phyloP scores from a whole-genome alignment of 164 flowering plant species.

The Annona squamosa region DNA sequence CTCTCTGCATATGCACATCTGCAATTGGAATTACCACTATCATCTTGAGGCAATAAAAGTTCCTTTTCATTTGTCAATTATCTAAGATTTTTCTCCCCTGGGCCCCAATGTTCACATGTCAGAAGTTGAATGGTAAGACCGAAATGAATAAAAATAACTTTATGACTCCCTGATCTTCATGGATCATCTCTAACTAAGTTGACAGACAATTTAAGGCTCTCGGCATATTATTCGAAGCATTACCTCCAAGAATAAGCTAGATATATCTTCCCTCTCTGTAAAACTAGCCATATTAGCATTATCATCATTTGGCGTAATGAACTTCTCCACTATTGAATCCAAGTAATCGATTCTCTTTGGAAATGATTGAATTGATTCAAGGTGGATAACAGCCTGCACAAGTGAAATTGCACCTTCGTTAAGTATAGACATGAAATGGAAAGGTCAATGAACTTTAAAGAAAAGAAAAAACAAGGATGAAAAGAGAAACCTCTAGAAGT shows the following conservation, averaged over 20 bases:
- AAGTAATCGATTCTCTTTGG: conserved; percentile 64
- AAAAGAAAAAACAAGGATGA: neutral
- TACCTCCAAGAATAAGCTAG: conserved; percentile 87
- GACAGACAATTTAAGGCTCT: neutral
- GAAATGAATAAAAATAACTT: too few species aligned
- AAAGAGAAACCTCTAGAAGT: conserved; percentile 58
- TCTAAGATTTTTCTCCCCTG: too few species aligned
- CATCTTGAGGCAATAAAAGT: too few species aligned
- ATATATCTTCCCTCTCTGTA: conserved; percentile 76
- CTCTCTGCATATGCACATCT: too few species aligned
- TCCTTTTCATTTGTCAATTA: too few species aligned
- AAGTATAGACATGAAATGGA: conserved; percentile 2
- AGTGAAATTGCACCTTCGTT: neutral
- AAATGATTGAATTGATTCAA: conserved; percentile 58
- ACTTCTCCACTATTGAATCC: conserved; percentile 75
- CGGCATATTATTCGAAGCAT: neutral
- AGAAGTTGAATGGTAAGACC: too few species aligned
- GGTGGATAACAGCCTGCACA: conserved; percentile 75
- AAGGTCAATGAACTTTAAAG: neutral
- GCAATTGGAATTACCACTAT: too few species aligned
- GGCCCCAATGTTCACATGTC: too few species aligned
- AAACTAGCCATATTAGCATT: conserved; percentile 37
- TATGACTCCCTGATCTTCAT: too few species aligned
- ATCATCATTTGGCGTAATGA: conserved; percentile 47
- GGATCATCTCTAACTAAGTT: neutral